Evolutionary conservation across 768 basidiomycete species (phyloP), one percentile per base, ranked within the genome.

Genomic region (Serendipita sp.): DNA sequence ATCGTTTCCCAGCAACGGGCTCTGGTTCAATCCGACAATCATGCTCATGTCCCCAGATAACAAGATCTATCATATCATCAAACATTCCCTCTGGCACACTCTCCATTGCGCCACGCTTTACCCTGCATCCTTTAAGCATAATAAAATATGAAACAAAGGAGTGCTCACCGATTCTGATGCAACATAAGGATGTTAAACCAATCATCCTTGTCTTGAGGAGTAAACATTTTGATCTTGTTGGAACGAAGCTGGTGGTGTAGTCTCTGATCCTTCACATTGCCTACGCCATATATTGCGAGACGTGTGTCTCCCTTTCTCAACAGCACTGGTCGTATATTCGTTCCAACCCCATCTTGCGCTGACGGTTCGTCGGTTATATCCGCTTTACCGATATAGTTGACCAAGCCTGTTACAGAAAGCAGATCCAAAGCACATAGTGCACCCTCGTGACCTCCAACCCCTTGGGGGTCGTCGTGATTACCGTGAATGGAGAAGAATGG

Each of bases 401-500:
- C 74, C 13, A 98, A 81, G 3, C 96, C 96, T 0, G 90, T 84
- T 16, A 91, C 94, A 1, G 94, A 95, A 18, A 99, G 84, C 45
- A 98, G 81, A 72, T 99, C 96, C 11, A 99, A 83, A 0, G 95
- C 93, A 70, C 91, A 94, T 1, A 99, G 80, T 0, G 96, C 96
- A 8, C 96, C 96, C 77, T 93, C 88, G 91, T 95, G 68, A 7
- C 5, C 13, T 2, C 94, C 93, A 23, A 92, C 86, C 18, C 96
- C 96, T 75, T 98, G 96, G 38, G 96, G 96, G 70, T 99, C 96
- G 71, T 99, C 96, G 74, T 99, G 96, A 71, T 99, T 99, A 47
- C 96, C 96, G 71, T 99, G 96, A 63, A 99, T 98, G 0, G 95
- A 97, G 75, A 99, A 99, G 34, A 98, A 89, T 2, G 96, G 96